Evolutionary conservation across 1,139 yeast species (phyloP), one percentile per base, ranked within the genome.

Genomic region (Kodamaea alishanica): DNA sequence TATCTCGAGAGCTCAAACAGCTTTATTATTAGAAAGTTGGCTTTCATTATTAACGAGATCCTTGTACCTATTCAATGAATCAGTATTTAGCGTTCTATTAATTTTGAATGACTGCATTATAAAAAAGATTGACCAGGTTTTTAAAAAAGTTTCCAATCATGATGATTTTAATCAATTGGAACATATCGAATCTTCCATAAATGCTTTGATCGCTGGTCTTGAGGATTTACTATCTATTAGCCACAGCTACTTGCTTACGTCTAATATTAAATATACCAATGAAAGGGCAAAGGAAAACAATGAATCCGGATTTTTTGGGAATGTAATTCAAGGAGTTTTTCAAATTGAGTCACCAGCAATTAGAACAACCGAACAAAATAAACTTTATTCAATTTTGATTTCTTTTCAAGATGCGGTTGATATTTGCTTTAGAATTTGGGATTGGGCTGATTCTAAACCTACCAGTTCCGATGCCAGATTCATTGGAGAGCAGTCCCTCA

Each of bases 251-350:
- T 59, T 76, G 40, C 51, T 60, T 45, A 64, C 70, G 2, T 61
- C 71, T 41, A 55, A 69, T 54, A 45, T 63, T 30, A 54, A 48
- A 26, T 38, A 44, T 6, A 51, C 44, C 24, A 42, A 34, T 24
- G 58, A 58, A 23, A 48, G 46, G 27, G 42, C 46, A 2, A 40
- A 43, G 27, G 36, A 38, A 15, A 37, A 28, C 9, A 39, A 66
- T 9, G 75, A 73, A 22, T 54, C 73, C 6, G 83, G 85, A 0
- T 84, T 85, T 54, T 75, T 85, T 46, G 88, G 88, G 0, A 79
- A 77, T 42, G 90, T 86, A 8, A 83, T 84, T 35, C 89, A 86
- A 47, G 96, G 96, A 2, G 96, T 89, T 0, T 87, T 90, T 54
- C 84, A 81, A 43, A 78, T 84, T 8, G 97, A 89, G 48, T 72